These are phyloP conservation scores for Handroanthus guayacan DNA, from an alignment of 257 asterid species.

Conservation along the genomic window DNA sequence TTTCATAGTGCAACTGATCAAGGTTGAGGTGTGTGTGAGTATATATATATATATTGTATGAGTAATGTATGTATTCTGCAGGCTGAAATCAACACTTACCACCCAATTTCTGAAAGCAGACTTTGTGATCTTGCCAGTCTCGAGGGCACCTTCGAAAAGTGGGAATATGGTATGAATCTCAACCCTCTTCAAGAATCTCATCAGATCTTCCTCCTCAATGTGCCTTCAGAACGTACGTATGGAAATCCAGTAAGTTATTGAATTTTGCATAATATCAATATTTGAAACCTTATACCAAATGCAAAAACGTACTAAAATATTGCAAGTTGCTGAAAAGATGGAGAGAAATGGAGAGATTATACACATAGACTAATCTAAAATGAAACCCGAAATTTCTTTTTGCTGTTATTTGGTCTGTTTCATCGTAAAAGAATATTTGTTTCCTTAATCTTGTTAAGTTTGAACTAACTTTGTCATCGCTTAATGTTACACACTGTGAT, in stretches of 20 bases:
- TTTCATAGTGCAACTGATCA: too few species aligned
- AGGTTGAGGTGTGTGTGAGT: too few species aligned
- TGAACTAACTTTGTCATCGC: too few species aligned
- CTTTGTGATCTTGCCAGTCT: constrained; percentile 65
- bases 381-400: too few species aligned
- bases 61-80: background rate
- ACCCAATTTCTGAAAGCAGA: constrained; percentile 79
- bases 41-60: too few species aligned
- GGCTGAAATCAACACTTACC: constrained; percentile 42
- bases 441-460: background rate
- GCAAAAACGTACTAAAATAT: background rate
- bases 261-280: background rate
- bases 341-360: background rate
- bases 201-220: constrained; percentile 66
- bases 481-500: too few species aligned
- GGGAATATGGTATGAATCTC: constrained; percentile 71
- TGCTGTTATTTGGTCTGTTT: background rate
- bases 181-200: constrained; percentile 58
- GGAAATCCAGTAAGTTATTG: background rate
- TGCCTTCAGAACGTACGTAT: constrained; percentile 40
- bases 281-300: background rate
- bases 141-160: constrained; percentile 69
- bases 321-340: too few species aligned
- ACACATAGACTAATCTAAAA: background rate
- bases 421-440: background rate